These are phyloP conservation scores for Cucurbita maxima DNA, from an alignment of 306 rosid species.

Conservation along the genomic window DNA sequence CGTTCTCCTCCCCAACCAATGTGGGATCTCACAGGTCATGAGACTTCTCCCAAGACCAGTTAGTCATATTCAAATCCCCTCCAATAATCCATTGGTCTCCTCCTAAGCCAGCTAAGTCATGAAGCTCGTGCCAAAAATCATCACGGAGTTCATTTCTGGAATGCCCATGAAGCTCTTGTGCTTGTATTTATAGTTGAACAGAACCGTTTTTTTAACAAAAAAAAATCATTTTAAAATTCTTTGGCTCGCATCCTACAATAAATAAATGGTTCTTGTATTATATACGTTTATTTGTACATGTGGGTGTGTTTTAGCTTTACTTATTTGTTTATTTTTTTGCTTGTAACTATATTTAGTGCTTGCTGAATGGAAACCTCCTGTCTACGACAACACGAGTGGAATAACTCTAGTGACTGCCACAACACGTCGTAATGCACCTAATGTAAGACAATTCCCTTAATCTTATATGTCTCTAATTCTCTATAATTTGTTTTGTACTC, in stretches of 20 bases:
- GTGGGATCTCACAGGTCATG: too few species aligned
- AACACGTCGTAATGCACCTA: slow-evolving; percentile 77
- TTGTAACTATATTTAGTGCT: slow-evolving; percentile 40
- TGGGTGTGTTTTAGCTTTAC: neutral
- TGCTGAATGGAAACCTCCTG: slow-evolving; percentile 91
- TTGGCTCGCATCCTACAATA: too few species aligned
- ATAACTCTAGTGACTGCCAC: slow-evolving; percentile 63
- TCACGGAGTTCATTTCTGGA: neutral
- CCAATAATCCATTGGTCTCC: neutral
- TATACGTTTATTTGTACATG: neutral
- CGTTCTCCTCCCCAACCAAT: too few species aligned
- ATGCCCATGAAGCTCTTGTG: too few species aligned
- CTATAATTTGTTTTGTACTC: neutral
- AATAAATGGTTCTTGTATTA: too few species aligned
- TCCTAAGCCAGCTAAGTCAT: neutral
- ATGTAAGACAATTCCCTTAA: slow-evolving; percentile 30
- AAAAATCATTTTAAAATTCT: too few species aligned
- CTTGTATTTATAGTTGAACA: too few species aligned
- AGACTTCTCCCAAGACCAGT: too few species aligned
- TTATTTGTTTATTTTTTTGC: neutral
- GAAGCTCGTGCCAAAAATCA: neutral
- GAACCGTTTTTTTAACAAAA: too few species aligned
- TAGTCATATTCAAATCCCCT: neutral
- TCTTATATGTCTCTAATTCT: neutral
- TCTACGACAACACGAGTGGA: slow-evolving; percentile 62